phyloP scores from a whole-genome alignment of 75 land plant species.

The Cunninghamia lanceolata region DNA sequence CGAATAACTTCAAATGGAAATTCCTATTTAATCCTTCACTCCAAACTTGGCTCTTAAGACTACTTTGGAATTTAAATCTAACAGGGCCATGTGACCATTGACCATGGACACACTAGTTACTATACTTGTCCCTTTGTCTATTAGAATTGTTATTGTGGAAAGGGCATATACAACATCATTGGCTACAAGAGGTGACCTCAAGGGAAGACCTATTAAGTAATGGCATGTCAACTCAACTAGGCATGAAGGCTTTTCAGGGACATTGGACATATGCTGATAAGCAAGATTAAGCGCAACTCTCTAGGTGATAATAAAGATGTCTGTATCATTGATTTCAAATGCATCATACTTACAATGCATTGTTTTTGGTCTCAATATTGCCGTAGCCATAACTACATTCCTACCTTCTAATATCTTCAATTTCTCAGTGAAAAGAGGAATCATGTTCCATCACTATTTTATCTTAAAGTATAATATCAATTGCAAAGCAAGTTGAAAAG shows the following conservation, averaged over 20 bases:
- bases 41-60: constrained; percentile 62
- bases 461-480: too few species aligned
- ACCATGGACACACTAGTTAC: constrained; percentile 90
- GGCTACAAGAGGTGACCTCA: constrained; percentile 66
- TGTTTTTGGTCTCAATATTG: constrained; percentile 87
- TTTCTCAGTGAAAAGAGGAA: constrained; percentile 58
- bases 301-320: constrained; percentile 63
- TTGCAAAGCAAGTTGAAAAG: too few species aligned
- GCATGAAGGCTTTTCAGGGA: constrained; percentile 70
- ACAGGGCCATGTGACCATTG: constrained; percentile 82
- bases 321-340: constrained; percentile 73
- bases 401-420: constrained; percentile 56
- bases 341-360: constrained; percentile 93
- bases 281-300: constrained; percentile 77
- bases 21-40: constrained; percentile 83
- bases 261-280: constrained; percentile 61
- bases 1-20: constrained; percentile 68
- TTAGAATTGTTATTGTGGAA: background rate
- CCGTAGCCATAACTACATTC: constrained; percentile 74
- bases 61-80: constrained; percentile 69
- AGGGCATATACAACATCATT: constrained; percentile 70
- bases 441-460: constrained; percentile 40
- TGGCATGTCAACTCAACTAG: constrained; percentile 63
- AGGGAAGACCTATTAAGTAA: constrained; percentile 74
- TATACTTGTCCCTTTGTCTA: constrained; percentile 81